Evolutionary conservation across 2,329 filamentous ascomycete genomes (phyloP).

Genomic region (Aspergillus neotritici): DNA sequence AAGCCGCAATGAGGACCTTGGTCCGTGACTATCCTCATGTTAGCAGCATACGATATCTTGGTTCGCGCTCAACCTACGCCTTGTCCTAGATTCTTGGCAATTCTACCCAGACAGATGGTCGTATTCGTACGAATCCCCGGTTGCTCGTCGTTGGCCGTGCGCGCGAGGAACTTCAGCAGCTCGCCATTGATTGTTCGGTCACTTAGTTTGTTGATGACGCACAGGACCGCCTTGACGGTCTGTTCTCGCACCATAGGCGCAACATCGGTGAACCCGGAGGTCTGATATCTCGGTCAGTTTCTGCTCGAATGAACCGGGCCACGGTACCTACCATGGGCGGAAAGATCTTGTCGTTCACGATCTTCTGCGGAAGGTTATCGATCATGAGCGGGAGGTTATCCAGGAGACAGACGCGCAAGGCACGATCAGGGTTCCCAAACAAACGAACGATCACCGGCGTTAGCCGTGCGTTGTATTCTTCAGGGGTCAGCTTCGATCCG

Average conservation of each 20-base stretch:
- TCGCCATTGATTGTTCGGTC: conserved; percentile 93
- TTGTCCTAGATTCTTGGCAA: conserved; percentile 78
- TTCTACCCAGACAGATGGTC: conserved; percentile 94
- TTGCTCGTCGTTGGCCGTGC: conserved; percentile 95
- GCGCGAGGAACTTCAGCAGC: conserved; percentile 80
- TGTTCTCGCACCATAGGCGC: conserved; percentile 91
- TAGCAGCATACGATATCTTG: conserved; percentile 15
- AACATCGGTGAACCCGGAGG: conserved; percentile 89
- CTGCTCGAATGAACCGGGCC: neutral
- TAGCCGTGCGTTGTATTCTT: conserved; percentile 81
- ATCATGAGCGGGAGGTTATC: conserved; percentile 90
- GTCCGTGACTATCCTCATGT: conserved; percentile 57
- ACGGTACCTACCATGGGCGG: conserved; percentile 70
- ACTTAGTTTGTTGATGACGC: conserved; percentile 80
- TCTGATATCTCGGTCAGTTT: conserved; percentile 42
- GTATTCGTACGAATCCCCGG: conserved; percentile 97
- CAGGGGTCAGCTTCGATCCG: conserved; percentile 73
- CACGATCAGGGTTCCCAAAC: conserved; percentile 86
- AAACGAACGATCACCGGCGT: conserved; percentile 81
- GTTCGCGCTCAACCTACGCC: conserved; percentile 35
- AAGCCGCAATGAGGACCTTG: conserved; percentile 90
- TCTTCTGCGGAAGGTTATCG: conserved; percentile 76
- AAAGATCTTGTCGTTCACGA: conserved; percentile 95
- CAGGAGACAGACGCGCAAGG: conserved; percentile 81
- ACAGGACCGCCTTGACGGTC: conserved; percentile 87